phyloP scores from a whole-genome alignment of 148 eudicot species.

The Rhododendron williamsianum region DNA sequence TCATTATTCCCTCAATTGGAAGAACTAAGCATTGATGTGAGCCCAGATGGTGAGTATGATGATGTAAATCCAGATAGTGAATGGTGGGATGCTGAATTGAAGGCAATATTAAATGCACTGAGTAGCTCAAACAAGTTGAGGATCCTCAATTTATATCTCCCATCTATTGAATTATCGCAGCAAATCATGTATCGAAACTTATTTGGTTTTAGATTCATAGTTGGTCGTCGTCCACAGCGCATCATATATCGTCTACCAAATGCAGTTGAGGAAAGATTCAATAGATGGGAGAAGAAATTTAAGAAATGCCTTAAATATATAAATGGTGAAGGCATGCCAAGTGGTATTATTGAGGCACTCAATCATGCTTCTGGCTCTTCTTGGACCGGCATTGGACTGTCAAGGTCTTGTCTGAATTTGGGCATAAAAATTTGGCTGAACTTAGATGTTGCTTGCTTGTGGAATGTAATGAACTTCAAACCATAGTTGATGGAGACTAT shows the following conservation, averaged over 20 bases:
- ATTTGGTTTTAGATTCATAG: not conserved
- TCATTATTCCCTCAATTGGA: not conserved
- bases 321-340: not conserved
- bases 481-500: not conserved
- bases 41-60: not conserved
- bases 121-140: not conserved
- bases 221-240: not conserved
- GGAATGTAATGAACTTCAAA: constrained; percentile 18
- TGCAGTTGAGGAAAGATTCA: not conserved
- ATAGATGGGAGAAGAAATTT: not conserved
- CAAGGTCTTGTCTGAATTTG: constrained; percentile 4
- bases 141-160: not conserved
- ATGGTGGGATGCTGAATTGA: not conserved
- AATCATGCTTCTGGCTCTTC: not conserved
- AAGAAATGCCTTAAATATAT: not conserved
- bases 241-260: not conserved
- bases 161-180: not conserved
- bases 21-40: not conserved
- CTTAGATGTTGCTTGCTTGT: constrained; percentile 10
- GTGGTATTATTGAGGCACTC: not conserved
- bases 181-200: not conserved
- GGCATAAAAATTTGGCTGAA: not conserved
- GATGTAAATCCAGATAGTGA: not conserved
- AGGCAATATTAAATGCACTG: not conserved
- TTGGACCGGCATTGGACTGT: not conserved